phyloP scores from a whole-genome alignment of 257 asterid genomes.

The Eucommia ulmoides region DNA sequence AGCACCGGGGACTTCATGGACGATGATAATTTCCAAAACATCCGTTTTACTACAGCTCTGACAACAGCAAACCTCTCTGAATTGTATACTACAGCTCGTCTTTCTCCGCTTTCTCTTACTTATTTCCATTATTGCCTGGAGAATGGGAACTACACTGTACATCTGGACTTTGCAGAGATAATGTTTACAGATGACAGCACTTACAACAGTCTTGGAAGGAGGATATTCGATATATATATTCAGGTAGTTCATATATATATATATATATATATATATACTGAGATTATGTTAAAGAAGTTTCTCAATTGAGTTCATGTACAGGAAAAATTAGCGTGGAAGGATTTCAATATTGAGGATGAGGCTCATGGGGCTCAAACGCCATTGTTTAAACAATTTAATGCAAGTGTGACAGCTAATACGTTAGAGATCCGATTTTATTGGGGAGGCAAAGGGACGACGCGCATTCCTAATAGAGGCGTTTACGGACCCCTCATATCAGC shows the following conservation, averaged over 20 bases:
- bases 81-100: constrained; percentile 63
- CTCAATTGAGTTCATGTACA: constrained; percentile 7
- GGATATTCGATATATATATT: constrained; percentile 60
- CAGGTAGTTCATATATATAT: constrained; percentile 36
- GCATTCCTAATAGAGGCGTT: constrained; percentile 64
- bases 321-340: constrained; percentile 48
- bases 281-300: not conserved
- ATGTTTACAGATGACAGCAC: constrained; percentile 48
- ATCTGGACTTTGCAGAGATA: constrained; percentile 70
- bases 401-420: constrained; percentile 39
- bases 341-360: constrained; percentile 59
- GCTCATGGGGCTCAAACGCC: constrained; percentile 61
- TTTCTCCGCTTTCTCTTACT: constrained; percentile 66
- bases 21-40: constrained; percentile 37
- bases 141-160: constrained; percentile 65
- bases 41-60: constrained; percentile 25
- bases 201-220: constrained; percentile 60
- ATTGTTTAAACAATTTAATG: constrained; percentile 31
- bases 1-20: constrained; percentile 91
- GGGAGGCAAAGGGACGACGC: constrained; percentile 76
- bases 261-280: not conserved
- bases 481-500: constrained; percentile 87
- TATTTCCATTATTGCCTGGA: constrained; percentile 77
- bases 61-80: constrained; percentile 31
- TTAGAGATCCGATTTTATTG: constrained; percentile 75